These are phyloP conservation scores for Lizonia empirigonia DNA, from an alignment of 2,329 filamentous ascomycete species.

Conservation along the genomic window DNA sequence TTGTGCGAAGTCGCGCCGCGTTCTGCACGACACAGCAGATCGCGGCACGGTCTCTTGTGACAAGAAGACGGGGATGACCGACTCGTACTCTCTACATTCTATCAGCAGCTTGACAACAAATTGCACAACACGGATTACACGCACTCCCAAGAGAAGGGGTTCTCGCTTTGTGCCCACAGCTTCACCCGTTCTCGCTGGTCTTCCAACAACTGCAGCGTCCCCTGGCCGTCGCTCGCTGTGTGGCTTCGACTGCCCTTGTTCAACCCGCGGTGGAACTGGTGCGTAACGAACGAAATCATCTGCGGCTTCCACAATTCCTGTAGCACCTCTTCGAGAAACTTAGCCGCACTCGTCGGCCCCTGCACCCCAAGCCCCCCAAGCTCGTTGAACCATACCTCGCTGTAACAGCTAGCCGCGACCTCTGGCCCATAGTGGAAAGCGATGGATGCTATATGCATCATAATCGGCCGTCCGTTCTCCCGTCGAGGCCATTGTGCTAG, in stretches of 20 bases:
- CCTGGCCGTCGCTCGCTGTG: neutral
- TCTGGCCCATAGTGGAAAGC: constrained; percentile 1
- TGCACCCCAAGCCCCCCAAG: neutral
- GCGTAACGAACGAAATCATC: neutral
- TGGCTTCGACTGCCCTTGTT: neutral
- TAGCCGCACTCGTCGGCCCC: neutral
- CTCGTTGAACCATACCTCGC: constrained; percentile 2
- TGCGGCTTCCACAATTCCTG: neutral
- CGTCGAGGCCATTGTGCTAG: neutral
- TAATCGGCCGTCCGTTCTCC: neutral
- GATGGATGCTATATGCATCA: neutral
- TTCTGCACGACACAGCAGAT: neutral
- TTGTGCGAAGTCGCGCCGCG: neutral
- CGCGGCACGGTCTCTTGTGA: neutral
- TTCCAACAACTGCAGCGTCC: neutral
- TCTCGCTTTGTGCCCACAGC: neutral
- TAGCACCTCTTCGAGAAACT: neutral
- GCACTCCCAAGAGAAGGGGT: neutral
- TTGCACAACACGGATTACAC: neutral
- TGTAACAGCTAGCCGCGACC: constrained; percentile 2
- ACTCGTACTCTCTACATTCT: constrained; percentile 1
- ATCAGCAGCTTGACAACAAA: constrained; percentile 2
- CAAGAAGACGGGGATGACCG: neutral
- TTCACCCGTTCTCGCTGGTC: neutral
- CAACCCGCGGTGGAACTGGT: neutral